Evolutionary conservation across 257 asterid species (phyloP).

Genomic region (Anisodus acutangulus): DNA sequence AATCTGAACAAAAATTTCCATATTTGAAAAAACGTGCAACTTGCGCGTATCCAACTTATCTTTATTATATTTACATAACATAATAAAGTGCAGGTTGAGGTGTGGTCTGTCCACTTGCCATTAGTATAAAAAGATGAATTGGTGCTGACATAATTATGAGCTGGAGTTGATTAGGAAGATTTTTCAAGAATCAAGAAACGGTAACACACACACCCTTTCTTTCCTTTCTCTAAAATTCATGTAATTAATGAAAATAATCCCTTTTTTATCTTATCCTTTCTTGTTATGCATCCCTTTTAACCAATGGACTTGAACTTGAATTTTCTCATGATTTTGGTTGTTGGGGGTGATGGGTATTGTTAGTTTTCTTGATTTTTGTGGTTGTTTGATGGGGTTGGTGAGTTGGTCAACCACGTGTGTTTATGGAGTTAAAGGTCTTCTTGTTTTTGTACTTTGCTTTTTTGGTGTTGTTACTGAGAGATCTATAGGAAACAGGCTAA

Average conservation of each 20-base stretch:
- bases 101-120: background rate
- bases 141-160: constrained; percentile 8
- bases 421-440: background rate
- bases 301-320: background rate
- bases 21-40: background rate
- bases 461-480: background rate
- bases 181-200: constrained; percentile 21
- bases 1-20: background rate
- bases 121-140: background rate
- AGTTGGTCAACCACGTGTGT: background rate
- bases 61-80: no score
- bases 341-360: background rate
- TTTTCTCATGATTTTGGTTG: background rate
- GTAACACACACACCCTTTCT: background rate
- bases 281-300: background rate
- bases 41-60: background rate
- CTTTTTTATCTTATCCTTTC: background rate
- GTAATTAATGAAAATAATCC: background rate
- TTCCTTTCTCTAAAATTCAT: background rate
- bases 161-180: background rate
- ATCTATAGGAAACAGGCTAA: no score
- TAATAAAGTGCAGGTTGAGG: background rate
- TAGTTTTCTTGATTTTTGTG: background rate
- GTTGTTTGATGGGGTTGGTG: background rate
- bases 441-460: background rate